Evolutionary conservation across 169 alveolate genomes (phyloP).

Genomic region (Perkinsus chesapeaki): DNA sequence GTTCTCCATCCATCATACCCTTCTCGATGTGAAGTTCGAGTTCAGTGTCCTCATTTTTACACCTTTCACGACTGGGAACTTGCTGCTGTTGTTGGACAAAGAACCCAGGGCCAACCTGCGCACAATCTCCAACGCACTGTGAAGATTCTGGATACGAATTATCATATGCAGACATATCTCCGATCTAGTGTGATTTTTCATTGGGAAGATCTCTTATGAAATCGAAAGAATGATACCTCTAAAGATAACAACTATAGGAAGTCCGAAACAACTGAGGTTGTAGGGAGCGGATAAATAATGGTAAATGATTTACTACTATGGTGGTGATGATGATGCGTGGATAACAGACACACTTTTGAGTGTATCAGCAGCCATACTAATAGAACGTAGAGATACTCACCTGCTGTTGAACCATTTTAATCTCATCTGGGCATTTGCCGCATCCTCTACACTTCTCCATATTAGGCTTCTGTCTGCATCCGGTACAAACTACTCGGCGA

Average conservation of each 20-base stretch:
- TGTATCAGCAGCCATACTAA: no score
- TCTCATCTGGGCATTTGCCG: conserved; percentile 2
- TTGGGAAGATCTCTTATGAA: neutral
- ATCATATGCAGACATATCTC: no score
- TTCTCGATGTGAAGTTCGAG: conserved; percentile 6
- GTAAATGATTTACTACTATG: no score
- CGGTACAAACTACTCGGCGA: conserved; percentile 2
- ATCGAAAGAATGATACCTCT: no score
- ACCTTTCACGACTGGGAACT: conserved; percentile 10
- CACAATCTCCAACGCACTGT: neutral
- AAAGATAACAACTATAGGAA: no score
- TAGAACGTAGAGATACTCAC: no score
- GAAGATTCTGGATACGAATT: no score
- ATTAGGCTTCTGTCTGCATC: conserved; percentile 7
- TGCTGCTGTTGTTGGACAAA: conserved; percentile 14
- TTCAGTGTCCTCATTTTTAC: neutral
- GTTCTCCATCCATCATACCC: conserved; percentile 11
- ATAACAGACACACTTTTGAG: no score
- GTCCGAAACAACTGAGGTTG: no score
- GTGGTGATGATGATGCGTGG: no score
- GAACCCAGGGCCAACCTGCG: conserved; percentile 14
- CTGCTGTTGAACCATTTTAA: conserved; percentile 14
- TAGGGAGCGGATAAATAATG: no score
- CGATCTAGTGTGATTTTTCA: no score
- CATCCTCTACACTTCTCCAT: neutral